These are phyloP conservation scores for Apiospora arundinis DNA, from an alignment of 2,329 filamentous ascomycete genomes.

Conservation along the genomic window DNA sequence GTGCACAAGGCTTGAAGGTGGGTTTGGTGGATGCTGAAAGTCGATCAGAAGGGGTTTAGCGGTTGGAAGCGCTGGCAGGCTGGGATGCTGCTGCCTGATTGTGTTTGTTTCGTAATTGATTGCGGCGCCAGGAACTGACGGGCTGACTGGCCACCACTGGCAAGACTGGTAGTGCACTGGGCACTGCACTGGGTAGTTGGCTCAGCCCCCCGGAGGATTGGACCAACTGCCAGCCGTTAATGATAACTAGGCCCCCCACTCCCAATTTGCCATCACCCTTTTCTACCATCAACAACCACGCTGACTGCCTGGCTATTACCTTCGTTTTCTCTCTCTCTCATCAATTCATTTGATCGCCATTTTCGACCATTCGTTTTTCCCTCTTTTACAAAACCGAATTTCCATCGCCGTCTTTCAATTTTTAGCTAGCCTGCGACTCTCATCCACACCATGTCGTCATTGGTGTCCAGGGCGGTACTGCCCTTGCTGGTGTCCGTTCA, in stretches of 20 bases:
- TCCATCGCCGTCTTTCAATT: background rate
- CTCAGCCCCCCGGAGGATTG: background rate
- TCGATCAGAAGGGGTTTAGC: no score
- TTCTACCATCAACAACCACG: conserved; percentile 5
- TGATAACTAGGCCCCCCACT: background rate
- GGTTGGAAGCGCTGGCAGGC: background rate
- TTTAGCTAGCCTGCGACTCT: background rate
- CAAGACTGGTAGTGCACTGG: background rate
- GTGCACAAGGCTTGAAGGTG: no score
- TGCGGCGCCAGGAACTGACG: background rate
- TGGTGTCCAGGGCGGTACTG: background rate
- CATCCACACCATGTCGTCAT: background rate
- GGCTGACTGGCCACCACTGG: background rate
- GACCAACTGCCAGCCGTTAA: background rate
- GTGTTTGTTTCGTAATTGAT: conserved; percentile 13
- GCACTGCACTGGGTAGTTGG: background rate
- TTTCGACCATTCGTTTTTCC: background rate
- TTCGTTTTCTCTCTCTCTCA: background rate
- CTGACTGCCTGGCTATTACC: background rate
- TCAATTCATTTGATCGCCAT: conserved; percentile 9
- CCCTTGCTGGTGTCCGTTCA: conserved; percentile 4
- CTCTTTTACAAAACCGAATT: background rate
- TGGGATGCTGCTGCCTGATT: background rate
- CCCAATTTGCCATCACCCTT: conserved; percentile 3
- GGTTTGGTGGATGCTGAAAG: no score